Evolutionary conservation across 306 rosid genomes (phyloP).

Genomic region (Begonia fuchsioides): DNA sequence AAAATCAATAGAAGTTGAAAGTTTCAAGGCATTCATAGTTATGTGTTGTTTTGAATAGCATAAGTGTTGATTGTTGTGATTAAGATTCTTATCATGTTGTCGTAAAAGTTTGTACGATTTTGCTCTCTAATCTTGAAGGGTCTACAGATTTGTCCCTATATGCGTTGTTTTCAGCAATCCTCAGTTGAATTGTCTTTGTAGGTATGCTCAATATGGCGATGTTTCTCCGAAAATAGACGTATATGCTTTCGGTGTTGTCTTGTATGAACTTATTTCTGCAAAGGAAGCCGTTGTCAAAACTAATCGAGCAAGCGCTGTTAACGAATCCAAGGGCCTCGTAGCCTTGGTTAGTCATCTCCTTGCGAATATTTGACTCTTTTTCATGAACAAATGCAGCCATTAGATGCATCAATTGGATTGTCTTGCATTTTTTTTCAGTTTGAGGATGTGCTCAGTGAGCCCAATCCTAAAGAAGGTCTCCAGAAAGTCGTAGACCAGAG

Average conservation of each 20-base stretch:
- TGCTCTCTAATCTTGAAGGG: too few relatives aligned
- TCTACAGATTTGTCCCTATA: too few relatives aligned
- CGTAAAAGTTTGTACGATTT: too few relatives aligned
- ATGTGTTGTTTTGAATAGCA: too few relatives aligned
- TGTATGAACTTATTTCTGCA: conserved; percentile 82
- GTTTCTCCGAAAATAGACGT: conserved; percentile 79
- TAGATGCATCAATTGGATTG: too few relatives aligned
- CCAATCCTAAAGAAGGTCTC: conserved; percentile 35
- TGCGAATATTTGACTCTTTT: too few relatives aligned
- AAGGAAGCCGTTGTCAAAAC: conserved; percentile 55
- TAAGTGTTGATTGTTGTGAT: too few relatives aligned
- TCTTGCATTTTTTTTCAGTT: conserved; percentile 33
- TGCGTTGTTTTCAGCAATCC: too few relatives aligned
- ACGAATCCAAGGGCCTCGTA: conserved; percentile 66
- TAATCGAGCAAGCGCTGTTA: conserved; percentile 12
- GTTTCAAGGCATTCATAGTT: too few relatives aligned
- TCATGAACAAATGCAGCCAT: background rate
- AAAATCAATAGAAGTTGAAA: too few relatives aligned
- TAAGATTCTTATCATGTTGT: too few relatives aligned
- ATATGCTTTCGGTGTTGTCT: conserved; percentile 82
- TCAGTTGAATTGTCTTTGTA: too few relatives aligned
- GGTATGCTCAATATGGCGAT: conserved; percentile 80
- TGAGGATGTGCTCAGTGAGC: conserved; percentile 50
- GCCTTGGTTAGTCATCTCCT: conserved; percentile 46
- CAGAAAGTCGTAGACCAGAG: conserved; percentile 54